phyloP scores from a whole-genome alignment of 2,329 filamentous ascomycete species.

The Diaporthe velutina region DNA sequence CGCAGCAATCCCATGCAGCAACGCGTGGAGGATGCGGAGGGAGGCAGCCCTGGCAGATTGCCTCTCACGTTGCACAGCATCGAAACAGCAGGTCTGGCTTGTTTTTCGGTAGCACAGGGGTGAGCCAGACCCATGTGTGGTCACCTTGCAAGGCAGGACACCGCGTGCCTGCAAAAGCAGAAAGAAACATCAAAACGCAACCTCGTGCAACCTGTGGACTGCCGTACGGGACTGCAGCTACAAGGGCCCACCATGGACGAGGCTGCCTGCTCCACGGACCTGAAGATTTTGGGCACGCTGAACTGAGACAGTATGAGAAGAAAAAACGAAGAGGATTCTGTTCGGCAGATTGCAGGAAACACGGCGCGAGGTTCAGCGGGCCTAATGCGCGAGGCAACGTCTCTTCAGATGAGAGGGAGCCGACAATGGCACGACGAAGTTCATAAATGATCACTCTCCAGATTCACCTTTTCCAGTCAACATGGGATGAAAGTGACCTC shows the following conservation, averaged over 20 bases:
- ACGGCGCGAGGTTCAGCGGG: not conserved
- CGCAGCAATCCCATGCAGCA: not conserved
- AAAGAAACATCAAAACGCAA: slow-evolving; percentile 19
- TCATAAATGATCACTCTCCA: not conserved
- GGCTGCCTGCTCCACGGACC: not conserved
- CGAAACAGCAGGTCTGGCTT: slow-evolving; percentile 5
- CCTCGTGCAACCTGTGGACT: slow-evolving; percentile 18
- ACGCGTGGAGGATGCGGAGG: not conserved
- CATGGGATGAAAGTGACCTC: not conserved
- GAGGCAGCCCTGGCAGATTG: slow-evolving; percentile 12
- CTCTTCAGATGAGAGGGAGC: not conserved
- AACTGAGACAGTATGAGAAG: slow-evolving; percentile 22
- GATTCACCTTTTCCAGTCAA: not conserved
- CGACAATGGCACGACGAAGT: not conserved
- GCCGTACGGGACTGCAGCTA: not conserved
- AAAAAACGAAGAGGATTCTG: not conserved
- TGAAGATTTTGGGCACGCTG: not conserved
- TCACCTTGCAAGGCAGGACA: not conserved
- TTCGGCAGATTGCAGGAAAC: slow-evolving; percentile 27
- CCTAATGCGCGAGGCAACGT: not conserved
- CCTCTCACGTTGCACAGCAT: slow-evolving; percentile 24
- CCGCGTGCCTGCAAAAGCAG: slow-evolving; percentile 18
- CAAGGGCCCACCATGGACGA: slow-evolving; percentile 15
- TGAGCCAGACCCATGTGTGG: not conserved
- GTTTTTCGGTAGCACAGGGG: slow-evolving; percentile 1